Conservation (phyloP, 495 filamentous ascomycete species). For the Aspergillus sclerotioniger region DNA sequence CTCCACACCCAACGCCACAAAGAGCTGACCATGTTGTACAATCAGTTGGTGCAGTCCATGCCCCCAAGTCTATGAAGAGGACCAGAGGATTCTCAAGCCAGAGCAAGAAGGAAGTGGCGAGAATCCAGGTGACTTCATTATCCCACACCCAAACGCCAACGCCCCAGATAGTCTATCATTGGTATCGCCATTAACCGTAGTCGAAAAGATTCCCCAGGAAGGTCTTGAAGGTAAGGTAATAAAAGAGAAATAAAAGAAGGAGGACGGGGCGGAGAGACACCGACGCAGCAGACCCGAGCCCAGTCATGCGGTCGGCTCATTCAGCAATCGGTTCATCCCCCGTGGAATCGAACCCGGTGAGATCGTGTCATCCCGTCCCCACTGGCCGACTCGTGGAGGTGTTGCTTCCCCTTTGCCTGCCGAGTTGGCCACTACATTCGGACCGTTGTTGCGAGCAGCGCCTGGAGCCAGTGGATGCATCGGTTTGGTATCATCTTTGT, state of each 20-base stretch:
- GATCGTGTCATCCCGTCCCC: constrained; percentile 31
- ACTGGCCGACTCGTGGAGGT: constrained; percentile 15
- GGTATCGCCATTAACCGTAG: constrained; percentile 36
- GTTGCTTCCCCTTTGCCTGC: constrained; percentile 21
- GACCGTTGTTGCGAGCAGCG: constrained; percentile 42
- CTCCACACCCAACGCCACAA: too few relatives aligned
- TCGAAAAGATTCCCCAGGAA: constrained; percentile 5
- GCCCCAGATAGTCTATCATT: constrained; percentile 41
- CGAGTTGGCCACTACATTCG: constrained; percentile 23
- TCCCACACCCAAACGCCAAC: constrained; percentile 29
- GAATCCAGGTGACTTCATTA: not conserved
- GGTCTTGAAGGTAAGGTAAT: constrained; percentile 3
- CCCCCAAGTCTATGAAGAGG: not conserved
- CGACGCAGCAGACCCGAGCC: constrained; percentile 1
- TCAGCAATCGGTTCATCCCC: constrained; percentile 37
- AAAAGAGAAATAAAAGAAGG: constrained; percentile 12
- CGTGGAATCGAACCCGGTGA: constrained; percentile 37
- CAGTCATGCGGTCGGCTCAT: constrained; percentile 20
- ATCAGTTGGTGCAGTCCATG: not conserved
- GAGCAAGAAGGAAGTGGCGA: too few relatives aligned
- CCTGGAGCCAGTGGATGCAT: constrained; percentile 42
- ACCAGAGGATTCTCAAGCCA: not conserved
- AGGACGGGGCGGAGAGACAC: constrained; percentile 9
- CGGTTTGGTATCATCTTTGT: constrained; percentile 33
- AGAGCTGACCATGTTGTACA: too few relatives aligned